A percentile compares a stretch with the other conserved stretches of the same genome.
Conservation (phyloP, 129 eudicot species). For the Rutidosis leptorrhynchoides region DNA sequence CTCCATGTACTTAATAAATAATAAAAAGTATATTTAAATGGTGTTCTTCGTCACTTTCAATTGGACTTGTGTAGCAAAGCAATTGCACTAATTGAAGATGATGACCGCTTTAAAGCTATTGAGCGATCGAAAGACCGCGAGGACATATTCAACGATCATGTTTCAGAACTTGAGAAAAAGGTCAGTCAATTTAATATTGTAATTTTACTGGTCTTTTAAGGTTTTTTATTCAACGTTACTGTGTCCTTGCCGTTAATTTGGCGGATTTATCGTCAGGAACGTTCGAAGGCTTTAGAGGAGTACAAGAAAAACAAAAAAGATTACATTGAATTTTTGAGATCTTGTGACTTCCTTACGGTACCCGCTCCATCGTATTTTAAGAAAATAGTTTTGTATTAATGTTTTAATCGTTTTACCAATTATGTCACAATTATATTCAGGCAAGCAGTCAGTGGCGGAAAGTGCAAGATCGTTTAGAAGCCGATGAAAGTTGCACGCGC, state of each 20-base stretch:
- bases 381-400: background rate
- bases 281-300: slow-evolving; percentile 82
- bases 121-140: slow-evolving; percentile 84
- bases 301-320: slow-evolving; percentile 60
- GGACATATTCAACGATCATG: slow-evolving; percentile 70
- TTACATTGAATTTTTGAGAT: slow-evolving; percentile 73
- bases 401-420: background rate
- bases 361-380: background rate
- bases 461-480: slow-evolving; percentile 95
- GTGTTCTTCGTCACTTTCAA: slow-evolving; percentile 16
- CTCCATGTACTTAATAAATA: background rate
- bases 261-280: slow-evolving; percentile 51
- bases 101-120: slow-evolving; percentile 83
- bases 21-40: background rate
- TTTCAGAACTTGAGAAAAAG: slow-evolving; percentile 69
- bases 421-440: slow-evolving; percentile 35
- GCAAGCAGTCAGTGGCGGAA: slow-evolving; percentile 98
- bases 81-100: slow-evolving; percentile 61
- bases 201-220: background rate
- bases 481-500: slow-evolving; percentile 82
- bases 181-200: slow-evolving; percentile 31
- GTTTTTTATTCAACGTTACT: background rate
- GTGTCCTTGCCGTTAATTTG: background rate
- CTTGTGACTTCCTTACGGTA: slow-evolving; percentile 90
- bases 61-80: slow-evolving; percentile 58